A percentile compares a stretch with the other conserved stretches of the same genome.
These are phyloP conservation scores for Hortaea werneckii DNA, from an alignment of 2,329 filamentous ascomycete species.

Conservation along the genomic window DNA sequence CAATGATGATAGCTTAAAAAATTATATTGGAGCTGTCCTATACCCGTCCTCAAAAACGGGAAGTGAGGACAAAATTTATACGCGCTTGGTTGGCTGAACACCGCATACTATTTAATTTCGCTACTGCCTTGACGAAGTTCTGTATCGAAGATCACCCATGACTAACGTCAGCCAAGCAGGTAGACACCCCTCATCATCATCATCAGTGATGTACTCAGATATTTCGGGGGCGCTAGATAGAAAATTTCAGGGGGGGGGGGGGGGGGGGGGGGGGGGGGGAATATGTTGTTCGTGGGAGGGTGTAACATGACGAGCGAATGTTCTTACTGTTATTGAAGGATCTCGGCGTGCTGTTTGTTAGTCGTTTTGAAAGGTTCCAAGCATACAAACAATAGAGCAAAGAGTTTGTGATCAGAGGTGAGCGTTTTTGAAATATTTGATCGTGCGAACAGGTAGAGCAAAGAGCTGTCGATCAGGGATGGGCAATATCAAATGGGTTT, in stretches of 20 bases:
- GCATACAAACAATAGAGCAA: neutral
- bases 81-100: slow-evolving; percentile 13
- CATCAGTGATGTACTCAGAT: too few relatives aligned
- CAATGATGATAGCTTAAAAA: slow-evolving; percentile 4
- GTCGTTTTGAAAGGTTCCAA: neutral
- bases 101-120: too few relatives aligned
- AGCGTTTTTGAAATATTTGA: too few relatives aligned
- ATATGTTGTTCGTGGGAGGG: neutral
- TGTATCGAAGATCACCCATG: neutral
- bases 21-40: slow-evolving; percentile 25
- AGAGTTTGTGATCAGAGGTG: too few relatives aligned
- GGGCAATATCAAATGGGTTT: neutral
- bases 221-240: too few relatives aligned
- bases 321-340: neutral
- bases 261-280: too few relatives aligned
- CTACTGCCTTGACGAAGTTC: too few relatives aligned
- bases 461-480: neutral
- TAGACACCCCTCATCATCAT: too few relatives aligned
- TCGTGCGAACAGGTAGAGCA: neutral
- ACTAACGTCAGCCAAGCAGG: neutral
- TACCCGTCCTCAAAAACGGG: slow-evolving; percentile 1
- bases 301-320: neutral
- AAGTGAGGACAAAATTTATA: slow-evolving; percentile 15
- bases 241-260: too few relatives aligned
- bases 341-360: neutral